phyloP scores from a whole-genome alignment of 2,329 filamentous ascomycete genomes.

The Trichoderma sp. region DNA sequence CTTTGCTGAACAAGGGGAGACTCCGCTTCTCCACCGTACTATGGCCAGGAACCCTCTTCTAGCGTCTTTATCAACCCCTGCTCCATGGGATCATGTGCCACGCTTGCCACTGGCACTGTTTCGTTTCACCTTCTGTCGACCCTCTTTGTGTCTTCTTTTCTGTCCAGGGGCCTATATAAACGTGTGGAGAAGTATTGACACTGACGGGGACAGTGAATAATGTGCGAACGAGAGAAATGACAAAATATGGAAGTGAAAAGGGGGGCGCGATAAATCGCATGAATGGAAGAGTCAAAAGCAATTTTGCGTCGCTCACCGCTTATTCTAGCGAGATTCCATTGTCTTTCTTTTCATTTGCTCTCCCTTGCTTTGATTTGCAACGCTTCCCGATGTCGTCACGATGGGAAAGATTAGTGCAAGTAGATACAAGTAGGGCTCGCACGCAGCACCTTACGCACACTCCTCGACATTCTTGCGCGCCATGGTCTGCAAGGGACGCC shows the following conservation, averaged over 20 bases:
- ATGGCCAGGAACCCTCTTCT: constrained; percentile 23
- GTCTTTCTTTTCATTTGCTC: constrained; percentile 2
- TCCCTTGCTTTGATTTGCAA: not conserved
- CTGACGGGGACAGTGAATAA: constrained; percentile 2
- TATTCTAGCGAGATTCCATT: constrained; percentile 12
- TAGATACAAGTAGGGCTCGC: not conserved
- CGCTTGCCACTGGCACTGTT: constrained; percentile 7
- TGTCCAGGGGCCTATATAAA: not conserved
- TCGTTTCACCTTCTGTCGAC: constrained; percentile 23
- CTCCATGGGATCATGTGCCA: constrained; percentile 23
- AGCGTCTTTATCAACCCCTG: constrained; percentile 12
- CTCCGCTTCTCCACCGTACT: constrained; percentile 23
- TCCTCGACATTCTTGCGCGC: not conserved
- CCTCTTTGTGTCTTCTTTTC: constrained; percentile 9
- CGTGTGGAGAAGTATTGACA: constrained; percentile 14
- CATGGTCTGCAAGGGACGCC: constrained; percentile 22
- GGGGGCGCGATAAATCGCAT: constrained; percentile 10
- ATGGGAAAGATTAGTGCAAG: not conserved
- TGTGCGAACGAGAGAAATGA: not conserved
- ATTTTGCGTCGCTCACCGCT: constrained; percentile 24
- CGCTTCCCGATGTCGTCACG: not conserved
- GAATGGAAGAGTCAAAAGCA: constrained; percentile 12
- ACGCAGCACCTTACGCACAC: constrained; percentile 7
- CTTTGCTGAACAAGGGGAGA: constrained; percentile 13
- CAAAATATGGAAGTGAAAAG: not conserved